These are phyloP conservation scores for Davidsoniella neocaledoniae DNA, from an alignment of 2,329 filamentous ascomycete genomes.

Conservation along the genomic window DNA sequence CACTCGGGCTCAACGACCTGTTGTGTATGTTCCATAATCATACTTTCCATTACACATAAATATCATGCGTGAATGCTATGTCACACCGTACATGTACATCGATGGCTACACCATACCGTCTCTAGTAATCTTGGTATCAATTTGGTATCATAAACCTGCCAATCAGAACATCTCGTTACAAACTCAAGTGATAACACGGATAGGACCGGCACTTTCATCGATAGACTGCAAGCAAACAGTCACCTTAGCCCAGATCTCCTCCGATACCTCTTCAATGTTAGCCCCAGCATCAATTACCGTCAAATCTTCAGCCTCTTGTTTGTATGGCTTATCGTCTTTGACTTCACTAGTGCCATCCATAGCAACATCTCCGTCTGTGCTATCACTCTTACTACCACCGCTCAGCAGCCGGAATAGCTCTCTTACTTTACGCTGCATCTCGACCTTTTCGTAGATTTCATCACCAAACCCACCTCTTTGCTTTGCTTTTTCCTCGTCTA, in stretches of 20 bases:
- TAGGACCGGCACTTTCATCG: conserved; percentile 25
- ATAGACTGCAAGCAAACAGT: too few relatives aligned
- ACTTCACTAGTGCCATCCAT: conserved; percentile 3
- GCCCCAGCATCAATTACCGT: conserved; percentile 37
- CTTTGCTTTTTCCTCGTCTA: conserved; percentile 55
- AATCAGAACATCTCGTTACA: neutral
- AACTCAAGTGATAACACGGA: conserved; percentile 25
- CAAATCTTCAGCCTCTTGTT: conserved; percentile 36
- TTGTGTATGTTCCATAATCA: neutral
- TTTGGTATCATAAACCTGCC: too few relatives aligned
- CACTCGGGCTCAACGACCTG: conserved; percentile 20
- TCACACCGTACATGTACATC: too few relatives aligned
- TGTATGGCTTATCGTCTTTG: conserved; percentile 19
- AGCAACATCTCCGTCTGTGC: conserved; percentile 12
- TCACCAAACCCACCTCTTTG: conserved; percentile 71
- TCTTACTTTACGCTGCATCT: conserved; percentile 67
- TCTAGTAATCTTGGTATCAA: too few relatives aligned
- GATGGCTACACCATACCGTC: too few relatives aligned
- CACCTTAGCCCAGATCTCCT: conserved; percentile 37
- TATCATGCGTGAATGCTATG: too few relatives aligned
- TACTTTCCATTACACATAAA: neutral
- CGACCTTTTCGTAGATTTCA: conserved; percentile 74
- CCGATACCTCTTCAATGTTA: conserved; percentile 38
- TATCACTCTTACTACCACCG: conserved; percentile 19
- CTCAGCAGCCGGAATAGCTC: conserved; percentile 41